These are phyloP conservation scores for Lecanicillium sp. DNA, from an alignment of 2,329 filamentous ascomycete species.

Conservation along the genomic window DNA sequence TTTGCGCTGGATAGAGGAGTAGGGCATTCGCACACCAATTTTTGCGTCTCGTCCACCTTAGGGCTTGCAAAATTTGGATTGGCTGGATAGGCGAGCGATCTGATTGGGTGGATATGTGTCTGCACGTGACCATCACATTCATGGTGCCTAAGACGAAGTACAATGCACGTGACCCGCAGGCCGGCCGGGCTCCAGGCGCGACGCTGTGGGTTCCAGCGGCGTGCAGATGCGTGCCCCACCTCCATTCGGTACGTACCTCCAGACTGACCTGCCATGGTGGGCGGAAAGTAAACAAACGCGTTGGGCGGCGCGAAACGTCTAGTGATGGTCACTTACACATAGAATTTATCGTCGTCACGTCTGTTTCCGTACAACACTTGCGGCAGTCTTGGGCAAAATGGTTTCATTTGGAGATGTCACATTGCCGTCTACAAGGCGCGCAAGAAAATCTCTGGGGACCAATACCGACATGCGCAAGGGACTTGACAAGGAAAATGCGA, in stretches of 20 bases:
- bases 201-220: too few relatives aligned
- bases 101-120: conserved; percentile 10
- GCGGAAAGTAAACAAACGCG: conserved; percentile 32
- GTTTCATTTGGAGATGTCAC: conserved; percentile 32
- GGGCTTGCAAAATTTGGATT: conserved; percentile 34
- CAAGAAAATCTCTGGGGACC: conserved; percentile 65
- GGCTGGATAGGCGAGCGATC: conserved; percentile 20
- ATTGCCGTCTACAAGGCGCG: conserved; percentile 47
- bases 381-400: conserved; percentile 19
- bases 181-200: too few relatives aligned
- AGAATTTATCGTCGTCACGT: too few relatives aligned
- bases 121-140: conserved; percentile 20
- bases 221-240: neutral
- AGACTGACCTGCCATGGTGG: conserved; percentile 1
- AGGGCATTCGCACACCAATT: conserved; percentile 28
- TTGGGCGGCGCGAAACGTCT: conserved; percentile 18
- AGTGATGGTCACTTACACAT: too few relatives aligned
- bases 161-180: conserved; percentile 6
- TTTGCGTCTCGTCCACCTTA: conserved; percentile 26
- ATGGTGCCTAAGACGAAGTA: conserved; percentile 8
- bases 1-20: conserved; percentile 28
- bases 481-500: conserved; percentile 72
- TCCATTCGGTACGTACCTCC: conserved; percentile 13
- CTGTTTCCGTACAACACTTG: neutral
- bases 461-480: conserved; percentile 44